Evolutionary conservation across 177 flowering plant genomes (phyloP).

Genomic region (Tripterygium wilfordii): DNA sequence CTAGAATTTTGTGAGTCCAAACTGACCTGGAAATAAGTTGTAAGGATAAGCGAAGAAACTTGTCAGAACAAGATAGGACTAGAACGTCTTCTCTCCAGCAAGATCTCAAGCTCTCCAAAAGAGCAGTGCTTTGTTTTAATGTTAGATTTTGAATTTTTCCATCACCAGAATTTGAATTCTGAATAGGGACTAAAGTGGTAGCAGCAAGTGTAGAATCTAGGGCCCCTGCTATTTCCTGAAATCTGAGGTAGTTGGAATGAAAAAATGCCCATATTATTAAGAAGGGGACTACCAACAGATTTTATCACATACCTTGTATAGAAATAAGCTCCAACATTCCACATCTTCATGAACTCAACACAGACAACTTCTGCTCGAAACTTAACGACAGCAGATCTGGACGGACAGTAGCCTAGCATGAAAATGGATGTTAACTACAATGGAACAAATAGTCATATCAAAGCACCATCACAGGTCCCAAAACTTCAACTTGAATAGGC

Average conservation of each 20-base stretch:
- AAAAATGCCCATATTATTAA: background rate
- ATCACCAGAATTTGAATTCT: slow-evolving; percentile 27
- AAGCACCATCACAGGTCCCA: background rate
- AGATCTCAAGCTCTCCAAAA: slow-evolving; percentile 76
- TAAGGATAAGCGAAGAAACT: slow-evolving; percentile 82
- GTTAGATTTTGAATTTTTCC: slow-evolving; percentile 34
- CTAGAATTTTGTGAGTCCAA: background rate
- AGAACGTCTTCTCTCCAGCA: slow-evolving; percentile 96
- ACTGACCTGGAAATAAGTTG: slow-evolving; percentile 88
- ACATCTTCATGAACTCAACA: slow-evolving; percentile 83
- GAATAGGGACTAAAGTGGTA: slow-evolving; percentile 47
- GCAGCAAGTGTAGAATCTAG: slow-evolving; percentile 66
- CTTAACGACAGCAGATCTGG: slow-evolving; percentile 74
- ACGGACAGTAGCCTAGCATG: slow-evolving; percentile 81
- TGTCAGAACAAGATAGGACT: slow-evolving; percentile 77
- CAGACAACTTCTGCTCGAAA: slow-evolving; percentile 77
- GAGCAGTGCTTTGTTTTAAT: slow-evolving; percentile 70
- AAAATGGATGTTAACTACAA: slow-evolving; percentile 27
- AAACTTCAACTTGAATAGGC: background rate
- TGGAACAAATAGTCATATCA: slow-evolving; percentile 4
- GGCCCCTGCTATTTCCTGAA: slow-evolving; percentile 94
- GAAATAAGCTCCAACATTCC: slow-evolving; percentile 95
- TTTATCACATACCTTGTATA: slow-evolving; percentile 62
- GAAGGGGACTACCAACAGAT: background rate
- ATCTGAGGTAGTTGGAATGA: slow-evolving; percentile 38